Conservation (phyloP, 2,329 filamentous ascomycete species). For the Nothopassalora personata region DNA sequence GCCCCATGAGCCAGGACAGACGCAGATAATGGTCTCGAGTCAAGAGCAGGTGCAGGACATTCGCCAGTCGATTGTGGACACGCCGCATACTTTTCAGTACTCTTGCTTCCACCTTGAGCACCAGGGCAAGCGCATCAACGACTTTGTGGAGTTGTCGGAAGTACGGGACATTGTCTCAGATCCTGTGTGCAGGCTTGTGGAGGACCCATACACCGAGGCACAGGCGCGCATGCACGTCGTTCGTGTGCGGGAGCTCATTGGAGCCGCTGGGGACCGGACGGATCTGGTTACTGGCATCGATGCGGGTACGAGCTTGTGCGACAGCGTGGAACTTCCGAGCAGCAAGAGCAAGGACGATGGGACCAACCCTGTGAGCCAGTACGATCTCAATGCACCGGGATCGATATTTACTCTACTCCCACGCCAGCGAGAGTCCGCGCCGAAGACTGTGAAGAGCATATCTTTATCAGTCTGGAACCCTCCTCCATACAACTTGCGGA, state of each 20-base stretch:
- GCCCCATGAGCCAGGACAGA: slow-evolving; percentile 71
- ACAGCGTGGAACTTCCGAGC: slow-evolving; percentile 54
- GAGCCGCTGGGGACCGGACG: slow-evolving; percentile 80
- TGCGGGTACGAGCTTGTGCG: slow-evolving; percentile 80
- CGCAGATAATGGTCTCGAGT: slow-evolving; percentile 76
- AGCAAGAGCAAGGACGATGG: slow-evolving; percentile 25
- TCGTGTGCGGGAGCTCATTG: slow-evolving; percentile 84
- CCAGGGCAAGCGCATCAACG: slow-evolving; percentile 83
- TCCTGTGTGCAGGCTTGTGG: slow-evolving; percentile 73
- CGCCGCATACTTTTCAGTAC: slow-evolving; percentile 89
- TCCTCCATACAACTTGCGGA: slow-evolving; percentile 81
- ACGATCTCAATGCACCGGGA: slow-evolving; percentile 68
- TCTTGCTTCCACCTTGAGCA: slow-evolving; percentile 98
- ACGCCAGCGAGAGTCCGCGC: slow-evolving; percentile 57
- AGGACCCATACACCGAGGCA: slow-evolving; percentile 97
- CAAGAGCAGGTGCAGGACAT: slow-evolving; percentile 98
- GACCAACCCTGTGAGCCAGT: slow-evolving; percentile 55
- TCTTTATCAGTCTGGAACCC: slow-evolving; percentile 94
- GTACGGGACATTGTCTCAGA: slow-evolving; percentile 72
- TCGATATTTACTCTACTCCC: slow-evolving; percentile 69
- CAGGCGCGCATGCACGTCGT: slow-evolving; percentile 94
- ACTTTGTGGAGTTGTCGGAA: slow-evolving; percentile 88
- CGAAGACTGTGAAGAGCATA: slow-evolving; percentile 87
- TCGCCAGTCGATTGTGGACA: slow-evolving; percentile 90
- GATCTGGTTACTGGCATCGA: slow-evolving; percentile 82